Evolutionary conservation across 176 grass and related monocot species (phyloP).

Genomic region (Zea luxurians): DNA sequence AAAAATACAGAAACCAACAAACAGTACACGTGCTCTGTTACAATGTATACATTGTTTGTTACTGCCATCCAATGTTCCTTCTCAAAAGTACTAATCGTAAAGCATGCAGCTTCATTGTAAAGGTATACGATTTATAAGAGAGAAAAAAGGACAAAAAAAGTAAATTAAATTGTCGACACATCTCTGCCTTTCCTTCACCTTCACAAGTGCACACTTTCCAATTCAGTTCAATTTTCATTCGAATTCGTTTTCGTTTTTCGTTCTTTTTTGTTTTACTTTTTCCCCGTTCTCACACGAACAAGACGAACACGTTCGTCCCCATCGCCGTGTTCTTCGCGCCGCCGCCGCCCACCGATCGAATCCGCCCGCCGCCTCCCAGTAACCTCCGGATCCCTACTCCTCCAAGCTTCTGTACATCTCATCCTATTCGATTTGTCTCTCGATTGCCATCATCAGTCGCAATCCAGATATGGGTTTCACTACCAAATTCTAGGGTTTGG

Average conservation of each 20-base stretch:
- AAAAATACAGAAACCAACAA: background rate
- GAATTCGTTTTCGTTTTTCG: conserved; percentile 36
- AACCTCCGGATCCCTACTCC: background rate
- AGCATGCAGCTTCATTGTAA: background rate
- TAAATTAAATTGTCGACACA: conserved; percentile 1
- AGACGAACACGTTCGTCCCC: conserved; percentile 32
- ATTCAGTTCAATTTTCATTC: conserved; percentile 32
- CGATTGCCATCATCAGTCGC: no score
- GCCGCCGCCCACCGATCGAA: conserved; percentile 33
- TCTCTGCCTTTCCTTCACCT: background rate
- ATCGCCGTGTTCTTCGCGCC: conserved; percentile 50
- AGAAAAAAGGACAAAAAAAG: background rate
- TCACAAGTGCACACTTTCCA: conserved; percentile 9
- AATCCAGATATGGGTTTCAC: conserved; percentile 43
- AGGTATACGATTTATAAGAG: background rate
- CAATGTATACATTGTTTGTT: background rate
- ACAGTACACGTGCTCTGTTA: background rate
- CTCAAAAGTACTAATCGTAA: conserved; percentile 28
- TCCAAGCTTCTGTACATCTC: background rate
- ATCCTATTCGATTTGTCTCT: background rate
- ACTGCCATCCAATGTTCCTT: conserved; percentile 8
- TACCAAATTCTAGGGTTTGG: conserved; percentile 50
- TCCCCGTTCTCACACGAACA: conserved; percentile 7
- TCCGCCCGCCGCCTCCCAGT: background rate
- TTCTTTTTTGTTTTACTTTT: conserved; percentile 25